Evolutionary conservation across 257 asterid genomes (phyloP).

Genomic region (Capsicum chinense): DNA sequence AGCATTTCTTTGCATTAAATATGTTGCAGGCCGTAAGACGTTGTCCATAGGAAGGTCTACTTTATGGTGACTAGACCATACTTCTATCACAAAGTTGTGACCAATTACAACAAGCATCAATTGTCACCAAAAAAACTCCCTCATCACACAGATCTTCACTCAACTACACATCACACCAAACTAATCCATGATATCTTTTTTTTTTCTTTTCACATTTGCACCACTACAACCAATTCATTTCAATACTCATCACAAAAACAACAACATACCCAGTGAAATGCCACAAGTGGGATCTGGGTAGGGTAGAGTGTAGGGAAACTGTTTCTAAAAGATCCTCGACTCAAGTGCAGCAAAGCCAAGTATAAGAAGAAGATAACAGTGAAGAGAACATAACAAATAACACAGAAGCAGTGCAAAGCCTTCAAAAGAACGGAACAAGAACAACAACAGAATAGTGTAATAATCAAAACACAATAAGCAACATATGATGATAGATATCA

Average conservation of each 20-base stretch:
- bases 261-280: too few relatives aligned
- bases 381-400: too few relatives aligned
- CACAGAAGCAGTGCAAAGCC: too few relatives aligned
- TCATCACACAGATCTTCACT: slow-evolving; percentile 10
- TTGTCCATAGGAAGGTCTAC: neutral
- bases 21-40: neutral
- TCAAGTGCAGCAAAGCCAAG: too few relatives aligned
- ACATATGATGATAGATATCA: too few relatives aligned
- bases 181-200: neutral
- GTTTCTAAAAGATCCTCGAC: too few relatives aligned
- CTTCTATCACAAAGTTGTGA: neutral
- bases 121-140: slow-evolving; percentile 10
- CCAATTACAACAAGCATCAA: slow-evolving; percentile 14
- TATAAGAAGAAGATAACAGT: too few relatives aligned
- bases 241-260: neutral
- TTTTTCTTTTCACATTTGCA: neutral
- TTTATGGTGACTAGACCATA: neutral
- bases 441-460: too few relatives aligned
- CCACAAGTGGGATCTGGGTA: too few relatives aligned
- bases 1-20: neutral
- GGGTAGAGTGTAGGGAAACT: too few relatives aligned
- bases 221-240: neutral
- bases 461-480: too few relatives aligned
- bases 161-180: neutral
- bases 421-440: too few relatives aligned